Evolutionary conservation across 768 basidiomycete genomes (phyloP).

Genomic region (Boletus reticulatus): DNA sequence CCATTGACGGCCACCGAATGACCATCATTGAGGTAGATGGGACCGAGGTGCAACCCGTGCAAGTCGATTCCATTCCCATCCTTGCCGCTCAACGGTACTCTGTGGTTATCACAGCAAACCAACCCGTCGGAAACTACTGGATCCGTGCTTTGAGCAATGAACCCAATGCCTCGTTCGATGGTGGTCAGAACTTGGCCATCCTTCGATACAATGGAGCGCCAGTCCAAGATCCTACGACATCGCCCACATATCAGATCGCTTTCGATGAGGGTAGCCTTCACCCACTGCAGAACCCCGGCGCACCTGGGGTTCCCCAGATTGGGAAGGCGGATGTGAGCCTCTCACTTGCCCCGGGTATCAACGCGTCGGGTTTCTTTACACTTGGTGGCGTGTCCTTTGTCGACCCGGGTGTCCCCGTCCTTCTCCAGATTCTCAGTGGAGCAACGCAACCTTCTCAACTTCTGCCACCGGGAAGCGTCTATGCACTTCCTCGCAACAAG

Average conservation of each 20-base stretch:
- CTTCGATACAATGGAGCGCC: not conserved
- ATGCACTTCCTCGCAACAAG: conserved; percentile 41
- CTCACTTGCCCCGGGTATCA: not conserved
- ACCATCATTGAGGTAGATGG: conserved; percentile 3
- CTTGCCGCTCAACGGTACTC: conserved; percentile 29
- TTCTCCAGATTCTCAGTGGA: conserved; percentile 39
- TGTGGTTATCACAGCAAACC: not conserved
- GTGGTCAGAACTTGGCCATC: not conserved
- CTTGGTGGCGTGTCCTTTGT: not conserved
- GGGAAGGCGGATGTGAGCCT: conserved; percentile 2
- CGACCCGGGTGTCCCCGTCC: conserved; percentile 39
- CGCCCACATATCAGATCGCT: not conserved
- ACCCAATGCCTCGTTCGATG: not conserved
- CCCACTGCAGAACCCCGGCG: not conserved
- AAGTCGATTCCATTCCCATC: not conserved
- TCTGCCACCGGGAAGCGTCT: conserved; percentile 46
- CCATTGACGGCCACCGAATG: conserved; percentile 1
- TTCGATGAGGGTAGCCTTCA: not conserved
- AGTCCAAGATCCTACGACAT: not conserved
- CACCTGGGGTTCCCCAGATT: not conserved
- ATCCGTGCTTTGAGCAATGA: conserved; percentile 42
- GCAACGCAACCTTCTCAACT: conserved; percentile 41
- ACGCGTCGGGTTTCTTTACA: not conserved
- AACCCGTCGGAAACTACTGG: conserved; percentile 54
- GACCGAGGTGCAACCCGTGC: not conserved